Evolutionary conservation across 305 asterid species (phyloP), one percentile per base, ranked within the genome.

Genomic region (Fraxinus platypoda): DNA sequence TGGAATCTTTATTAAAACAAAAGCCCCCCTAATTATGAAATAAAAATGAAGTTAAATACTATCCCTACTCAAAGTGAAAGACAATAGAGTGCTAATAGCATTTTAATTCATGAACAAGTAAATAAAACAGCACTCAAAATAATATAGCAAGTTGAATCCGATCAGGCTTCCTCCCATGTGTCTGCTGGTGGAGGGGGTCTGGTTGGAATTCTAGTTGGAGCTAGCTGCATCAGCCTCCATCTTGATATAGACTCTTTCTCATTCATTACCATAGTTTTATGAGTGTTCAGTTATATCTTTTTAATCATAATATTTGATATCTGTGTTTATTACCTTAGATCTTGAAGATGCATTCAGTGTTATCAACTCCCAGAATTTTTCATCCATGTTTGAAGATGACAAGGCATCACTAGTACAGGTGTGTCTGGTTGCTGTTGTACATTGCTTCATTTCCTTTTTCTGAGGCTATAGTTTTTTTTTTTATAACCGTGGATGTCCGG

Each of bases 401-500:
- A 94, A 93, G 88, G 83, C 97, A 41, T 90, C 93, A 87, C 90
- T 96, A 68, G 86, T 94, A 82, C 99, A 94, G 98, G 99, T 96
- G 37, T 33, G 79, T 49, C 77, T 71, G 66, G 59, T 62, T 83
- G 28, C 76, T 72, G 25, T 59, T 78, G 52, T 37, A 66, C 49
- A 1, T 41, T 70, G 52, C 38, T 71, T 54, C 85, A 78, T 76
- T 75, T 74, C 79, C 79, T 79, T 80, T 78, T 54, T n/a, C 23
- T 3, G 30, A 64, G 34, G 43, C 43, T 54, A 52, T 80, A 23
- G 52, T 80, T 84, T 37, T n/a, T n/a, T n/a, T n/a, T n/a, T n/a
- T n/a, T n/a, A n/a, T n/a, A n/a, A n/a, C n/a, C n/a, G n/a, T n/a
- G n/a, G n/a, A n/a, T n/a, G n/a, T n/a, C n/a, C n/a, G n/a, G n/a